Evolutionary conservation across 306 rosid genomes (phyloP).

Genomic region (Elaeagnus macrophylla): DNA sequence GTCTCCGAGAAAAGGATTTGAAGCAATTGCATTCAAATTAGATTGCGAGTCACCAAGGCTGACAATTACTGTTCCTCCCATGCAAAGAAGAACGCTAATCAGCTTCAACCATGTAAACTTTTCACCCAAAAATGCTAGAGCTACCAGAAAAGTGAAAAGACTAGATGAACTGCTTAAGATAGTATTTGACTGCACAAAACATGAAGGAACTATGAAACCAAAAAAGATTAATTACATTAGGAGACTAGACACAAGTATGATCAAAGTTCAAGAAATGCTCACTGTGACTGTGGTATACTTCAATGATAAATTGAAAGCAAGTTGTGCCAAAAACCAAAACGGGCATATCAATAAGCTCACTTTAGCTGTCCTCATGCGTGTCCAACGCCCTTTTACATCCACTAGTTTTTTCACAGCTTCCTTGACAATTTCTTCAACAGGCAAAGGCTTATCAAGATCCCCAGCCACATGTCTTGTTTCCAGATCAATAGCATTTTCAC

Average conservation of each 20-base stretch:
- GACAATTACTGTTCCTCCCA: conserved; percentile 89
- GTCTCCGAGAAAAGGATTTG: conserved; percentile 90
- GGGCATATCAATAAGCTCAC: conserved; percentile 83
- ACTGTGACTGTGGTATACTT: conserved; percentile 95
- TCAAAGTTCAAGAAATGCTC: conserved; percentile 16
- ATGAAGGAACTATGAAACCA: conserved; percentile 21
- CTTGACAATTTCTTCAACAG: conserved; percentile 15
- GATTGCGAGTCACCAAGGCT: conserved; percentile 77
- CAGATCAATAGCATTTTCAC: conserved; percentile 10
- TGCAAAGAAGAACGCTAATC: conserved; percentile 82
- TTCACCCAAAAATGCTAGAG: conserved; percentile 85
- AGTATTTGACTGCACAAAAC: conserved; percentile 74
- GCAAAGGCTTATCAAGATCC: conserved; percentile 11
- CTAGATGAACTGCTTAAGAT: conserved; percentile 96
- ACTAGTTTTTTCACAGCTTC: conserved; percentile 30
- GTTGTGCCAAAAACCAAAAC: conserved; percentile 91
- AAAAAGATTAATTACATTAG: conserved; percentile 6
- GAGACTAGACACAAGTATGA: neutral
- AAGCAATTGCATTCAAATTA: conserved; percentile 37
- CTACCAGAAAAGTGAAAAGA: conserved; percentile 88
- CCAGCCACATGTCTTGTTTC: conserved; percentile 14
- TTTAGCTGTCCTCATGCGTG: conserved; percentile 70
- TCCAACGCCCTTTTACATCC: conserved; percentile 89
- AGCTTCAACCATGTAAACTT: conserved; percentile 86
- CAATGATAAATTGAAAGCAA: conserved; percentile 77